phyloP scores from a whole-genome alignment of 2,329 filamentous ascomycete species.

The Phaeomoniella chlamydospora region DNA sequence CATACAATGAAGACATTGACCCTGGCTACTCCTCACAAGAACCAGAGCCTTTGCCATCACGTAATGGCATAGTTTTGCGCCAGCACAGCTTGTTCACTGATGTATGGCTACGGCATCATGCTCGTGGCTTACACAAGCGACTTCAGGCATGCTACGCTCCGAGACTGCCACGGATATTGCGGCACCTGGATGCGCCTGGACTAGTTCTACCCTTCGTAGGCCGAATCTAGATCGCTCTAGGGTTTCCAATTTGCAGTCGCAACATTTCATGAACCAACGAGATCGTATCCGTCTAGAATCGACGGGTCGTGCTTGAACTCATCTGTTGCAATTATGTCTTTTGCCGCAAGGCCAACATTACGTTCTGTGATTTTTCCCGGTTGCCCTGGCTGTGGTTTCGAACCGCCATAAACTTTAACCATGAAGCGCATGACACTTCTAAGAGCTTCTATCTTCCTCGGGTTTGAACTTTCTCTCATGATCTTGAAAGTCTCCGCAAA shows the following conservation, averaged over 20 bases:
- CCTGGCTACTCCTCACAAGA: too few species aligned
- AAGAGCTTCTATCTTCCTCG: constrained; percentile 7
- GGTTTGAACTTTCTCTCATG: background rate
- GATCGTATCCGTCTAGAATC: constrained; percentile 10
- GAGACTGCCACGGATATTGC: background rate
- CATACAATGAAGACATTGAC: too few species aligned
- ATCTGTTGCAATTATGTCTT: constrained; percentile 12
- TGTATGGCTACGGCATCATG: background rate
- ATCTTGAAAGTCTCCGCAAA: background rate
- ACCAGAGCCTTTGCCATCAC: too few species aligned
- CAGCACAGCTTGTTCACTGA: too few species aligned
- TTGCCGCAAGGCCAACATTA: constrained; percentile 13
- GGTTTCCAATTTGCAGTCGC: too few species aligned
- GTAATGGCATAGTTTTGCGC: too few species aligned
- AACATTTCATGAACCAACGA: too few species aligned
- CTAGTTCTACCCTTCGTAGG: background rate
- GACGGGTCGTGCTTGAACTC: constrained; percentile 13
- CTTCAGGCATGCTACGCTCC: background rate
- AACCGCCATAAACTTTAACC: constrained; percentile 11
- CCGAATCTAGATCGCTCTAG: background rate
- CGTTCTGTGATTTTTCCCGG: constrained; percentile 14
- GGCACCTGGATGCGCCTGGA: background rate
- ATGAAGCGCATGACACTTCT: constrained; percentile 16
- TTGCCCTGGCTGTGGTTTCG: background rate
- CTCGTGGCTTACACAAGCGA: background rate